These are phyloP conservation scores for Hortaea werneckii DNA, from an alignment of 2,329 filamentous ascomycete genomes.

Conservation along the genomic window DNA sequence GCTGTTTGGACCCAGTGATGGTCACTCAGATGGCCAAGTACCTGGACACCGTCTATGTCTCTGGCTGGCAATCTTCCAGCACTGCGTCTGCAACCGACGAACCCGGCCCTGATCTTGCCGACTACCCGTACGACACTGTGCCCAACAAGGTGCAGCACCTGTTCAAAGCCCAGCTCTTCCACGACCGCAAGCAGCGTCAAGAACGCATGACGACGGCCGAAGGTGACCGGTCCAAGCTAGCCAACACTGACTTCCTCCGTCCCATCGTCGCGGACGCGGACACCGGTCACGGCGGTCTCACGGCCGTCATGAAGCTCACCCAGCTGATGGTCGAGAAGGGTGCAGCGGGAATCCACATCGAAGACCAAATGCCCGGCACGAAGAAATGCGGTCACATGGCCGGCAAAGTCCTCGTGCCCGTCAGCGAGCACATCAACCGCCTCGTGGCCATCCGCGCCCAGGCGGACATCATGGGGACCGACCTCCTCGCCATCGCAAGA, in stretches of 20 bases:
- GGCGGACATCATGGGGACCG: conserved; percentile 93
- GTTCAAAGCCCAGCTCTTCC: conserved; percentile 98
- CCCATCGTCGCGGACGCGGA: conserved; percentile 96
- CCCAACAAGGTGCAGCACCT: conserved; percentile 97
- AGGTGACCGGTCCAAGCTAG: conserved; percentile 58
- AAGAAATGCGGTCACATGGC: conserved; percentile 99
- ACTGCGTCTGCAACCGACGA: conserved; percentile 92
- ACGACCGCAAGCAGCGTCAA: conserved; percentile 97
- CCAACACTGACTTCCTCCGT: conserved; percentile 85
- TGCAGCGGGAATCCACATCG: conserved; percentile 94
- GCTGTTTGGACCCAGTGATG: conserved; percentile 96
- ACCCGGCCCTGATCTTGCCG: conserved; percentile 92
- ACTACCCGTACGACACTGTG: conserved; percentile 89
- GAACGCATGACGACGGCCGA: conserved; percentile 74
- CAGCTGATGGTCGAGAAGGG: conserved; percentile 96
- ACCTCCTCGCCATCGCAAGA: conserved; percentile 82
- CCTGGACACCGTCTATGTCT: conserved; percentile 96
- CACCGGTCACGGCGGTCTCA: conserved; percentile 91
- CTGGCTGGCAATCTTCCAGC: conserved; percentile 96
- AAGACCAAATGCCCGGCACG: conserved; percentile 94
- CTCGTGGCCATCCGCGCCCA: conserved; percentile 93
- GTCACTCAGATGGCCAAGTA: conserved; percentile 99
- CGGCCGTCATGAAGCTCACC: conserved; percentile 98
- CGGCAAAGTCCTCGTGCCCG: conserved; percentile 92
- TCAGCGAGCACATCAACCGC: conserved; percentile 96